These are phyloP conservation scores for Stephania yunnanensis DNA, from an alignment of 164 flowering plant genomes.

Conservation along the genomic window DNA sequence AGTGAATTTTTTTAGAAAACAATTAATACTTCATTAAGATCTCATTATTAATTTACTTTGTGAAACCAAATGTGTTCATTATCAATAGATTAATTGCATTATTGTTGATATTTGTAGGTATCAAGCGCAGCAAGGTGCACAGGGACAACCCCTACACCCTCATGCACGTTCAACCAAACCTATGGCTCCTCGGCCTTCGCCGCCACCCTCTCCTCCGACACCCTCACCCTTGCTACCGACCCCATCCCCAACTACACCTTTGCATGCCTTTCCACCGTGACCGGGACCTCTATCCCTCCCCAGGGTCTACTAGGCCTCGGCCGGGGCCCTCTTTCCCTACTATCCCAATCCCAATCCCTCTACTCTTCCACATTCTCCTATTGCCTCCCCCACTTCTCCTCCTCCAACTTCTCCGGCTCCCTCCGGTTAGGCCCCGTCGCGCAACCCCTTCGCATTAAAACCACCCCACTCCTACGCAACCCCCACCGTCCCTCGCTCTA, in stretches of 20 bases:
- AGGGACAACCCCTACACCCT: no score
- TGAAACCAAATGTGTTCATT: no score
- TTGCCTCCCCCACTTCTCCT: constrained; percentile 78
- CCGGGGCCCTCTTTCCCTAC: constrained; percentile 73
- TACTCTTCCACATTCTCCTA: constrained; percentile 87
- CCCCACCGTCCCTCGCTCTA: constrained; percentile 78
- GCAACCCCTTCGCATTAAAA: constrained; percentile 70
- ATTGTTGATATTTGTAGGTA: no score
- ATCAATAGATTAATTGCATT: no score
- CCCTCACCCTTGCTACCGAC: constrained; percentile 52
- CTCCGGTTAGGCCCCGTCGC: constrained; percentile 64
- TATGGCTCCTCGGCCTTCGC: constrained; percentile 67
- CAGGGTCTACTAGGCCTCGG: constrained; percentile 90
- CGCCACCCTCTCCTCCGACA: constrained; percentile 63
- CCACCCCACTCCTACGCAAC: constrained; percentile 69
- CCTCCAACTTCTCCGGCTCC: constrained; percentile 66
- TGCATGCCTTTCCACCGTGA: constrained; percentile 54
- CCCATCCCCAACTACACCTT: constrained; percentile 57
- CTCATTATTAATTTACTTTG: no score
- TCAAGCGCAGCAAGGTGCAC: no score
- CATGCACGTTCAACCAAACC: constrained; percentile 64
- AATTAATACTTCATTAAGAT: no score
- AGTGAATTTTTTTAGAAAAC: no score
- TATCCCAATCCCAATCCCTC: constrained; percentile 55
- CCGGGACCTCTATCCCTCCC: constrained; percentile 66